These are phyloP conservation scores for Dactylis glomerata DNA, from an alignment of 176 grass and related monocot genomes.

Conservation along the genomic window DNA sequence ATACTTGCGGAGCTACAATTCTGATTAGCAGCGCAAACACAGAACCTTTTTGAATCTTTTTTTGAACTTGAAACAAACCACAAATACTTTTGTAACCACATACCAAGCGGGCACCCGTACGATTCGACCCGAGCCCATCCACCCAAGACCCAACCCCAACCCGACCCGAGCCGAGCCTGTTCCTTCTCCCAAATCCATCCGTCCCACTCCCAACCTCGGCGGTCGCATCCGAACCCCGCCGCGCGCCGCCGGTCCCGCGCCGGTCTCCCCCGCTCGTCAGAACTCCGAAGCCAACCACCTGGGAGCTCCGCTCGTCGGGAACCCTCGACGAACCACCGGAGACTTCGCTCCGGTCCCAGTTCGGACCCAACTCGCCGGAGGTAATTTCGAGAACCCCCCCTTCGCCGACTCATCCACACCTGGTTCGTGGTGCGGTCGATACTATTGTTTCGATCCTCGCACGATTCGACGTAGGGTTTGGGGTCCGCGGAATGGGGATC, in stretches of 20 bases:
- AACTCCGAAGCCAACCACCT: not conserved
- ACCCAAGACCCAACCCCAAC: not conserved
- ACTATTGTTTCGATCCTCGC: not conserved
- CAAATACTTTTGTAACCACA: not conserved
- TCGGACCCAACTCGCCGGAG: not conserved
- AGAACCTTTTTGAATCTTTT: not conserved
- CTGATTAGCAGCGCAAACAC: not conserved
- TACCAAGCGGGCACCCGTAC: not conserved
- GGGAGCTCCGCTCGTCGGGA: not conserved
- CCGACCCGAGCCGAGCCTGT: not conserved
- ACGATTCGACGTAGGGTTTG: constrained; percentile 40
- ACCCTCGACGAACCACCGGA: not conserved
- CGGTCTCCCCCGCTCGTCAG: not conserved
- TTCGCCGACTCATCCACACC: not conserved
- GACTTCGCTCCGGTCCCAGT: not conserved
- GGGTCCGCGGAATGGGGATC: not conserved
- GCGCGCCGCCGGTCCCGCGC: not conserved
- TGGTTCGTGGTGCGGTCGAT: not conserved
- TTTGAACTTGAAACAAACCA: not conserved
- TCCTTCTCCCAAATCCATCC: constrained; percentile 19
- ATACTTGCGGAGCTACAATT: no score
- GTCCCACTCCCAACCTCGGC: not conserved
- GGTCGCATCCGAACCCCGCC: constrained; percentile 7
- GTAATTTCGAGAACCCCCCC: constrained; percentile 11
- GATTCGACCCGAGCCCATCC: not conserved